Evolutionary conservation across 1,284 basidiomycete genomes (phyloP).

Genomic region (Tilletiopsis washingtonensis): DNA sequence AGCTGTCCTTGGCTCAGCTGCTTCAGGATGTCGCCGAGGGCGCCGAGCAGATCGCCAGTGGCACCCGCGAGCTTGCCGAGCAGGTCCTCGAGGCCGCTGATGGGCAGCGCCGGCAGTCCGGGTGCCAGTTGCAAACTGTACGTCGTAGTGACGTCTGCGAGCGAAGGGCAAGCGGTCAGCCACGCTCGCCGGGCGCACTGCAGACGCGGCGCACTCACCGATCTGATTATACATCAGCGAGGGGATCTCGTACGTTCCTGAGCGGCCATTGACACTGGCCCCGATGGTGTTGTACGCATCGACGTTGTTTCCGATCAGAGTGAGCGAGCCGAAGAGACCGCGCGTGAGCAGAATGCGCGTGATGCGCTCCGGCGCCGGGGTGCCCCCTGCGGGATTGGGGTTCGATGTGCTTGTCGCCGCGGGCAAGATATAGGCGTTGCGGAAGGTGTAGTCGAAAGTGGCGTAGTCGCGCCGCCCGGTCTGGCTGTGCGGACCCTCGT

Average conservation of each 20-base stretch:
- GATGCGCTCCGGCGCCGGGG: neutral
- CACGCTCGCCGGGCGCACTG: too few relatives aligned
- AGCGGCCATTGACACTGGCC: neutral
- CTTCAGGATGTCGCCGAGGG: neutral
- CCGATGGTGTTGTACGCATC: neutral
- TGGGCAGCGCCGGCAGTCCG: neutral
- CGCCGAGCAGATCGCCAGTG: neutral
- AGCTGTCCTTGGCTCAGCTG: too few relatives aligned
- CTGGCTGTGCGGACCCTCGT: constrained; percentile 12
- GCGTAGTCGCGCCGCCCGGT: too few relatives aligned
- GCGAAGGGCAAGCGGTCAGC: too few relatives aligned
- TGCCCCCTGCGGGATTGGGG: constrained; percentile 7
- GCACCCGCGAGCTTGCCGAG: neutral
- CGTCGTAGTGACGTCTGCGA: too few relatives aligned
- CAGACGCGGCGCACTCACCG: too few relatives aligned
- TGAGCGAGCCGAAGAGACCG: constrained; percentile 1
- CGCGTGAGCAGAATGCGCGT: constrained; percentile 1
- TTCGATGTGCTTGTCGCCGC: constrained; percentile 4
- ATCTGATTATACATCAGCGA: neutral
- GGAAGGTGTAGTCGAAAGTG: constrained; percentile 19
- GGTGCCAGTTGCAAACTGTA: neutral
- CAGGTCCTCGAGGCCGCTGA: neutral
- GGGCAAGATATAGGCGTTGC: neutral
- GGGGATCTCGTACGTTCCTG: neutral
- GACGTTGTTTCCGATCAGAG: constrained; percentile 1